phyloP scores from a whole-genome alignment of 768 basidiomycete species.

The Rhodosporidiobolus sp. region DNA sequence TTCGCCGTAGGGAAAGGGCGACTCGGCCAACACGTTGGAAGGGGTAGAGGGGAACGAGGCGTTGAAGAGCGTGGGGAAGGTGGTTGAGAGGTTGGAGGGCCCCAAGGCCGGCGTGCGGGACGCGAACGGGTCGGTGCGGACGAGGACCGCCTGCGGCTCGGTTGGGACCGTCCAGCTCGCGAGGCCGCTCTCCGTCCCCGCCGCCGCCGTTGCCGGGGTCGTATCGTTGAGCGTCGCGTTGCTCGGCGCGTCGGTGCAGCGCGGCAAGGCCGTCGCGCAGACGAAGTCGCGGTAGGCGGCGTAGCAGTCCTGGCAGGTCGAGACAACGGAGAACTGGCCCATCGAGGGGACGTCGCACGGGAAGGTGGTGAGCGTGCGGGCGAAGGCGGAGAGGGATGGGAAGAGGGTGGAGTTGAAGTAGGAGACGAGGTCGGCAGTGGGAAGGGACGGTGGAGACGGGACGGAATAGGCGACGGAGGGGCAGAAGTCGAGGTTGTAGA shows the following conservation, averaged over 20 bases:
- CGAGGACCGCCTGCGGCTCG: not conserved
- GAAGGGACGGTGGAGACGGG: constrained; percentile 59
- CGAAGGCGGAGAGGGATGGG: constrained; percentile 66
- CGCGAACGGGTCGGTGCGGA: constrained; percentile 29
- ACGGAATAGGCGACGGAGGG: constrained; percentile 67
- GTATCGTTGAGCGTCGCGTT: constrained; percentile 6
- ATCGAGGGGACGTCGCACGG: constrained; percentile 62
- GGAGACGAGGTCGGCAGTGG: constrained; percentile 58
- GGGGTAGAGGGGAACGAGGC: constrained; percentile 1
- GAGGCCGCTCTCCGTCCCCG: not conserved
- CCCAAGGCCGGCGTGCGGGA: constrained; percentile 43
- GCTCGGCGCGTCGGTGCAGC: constrained; percentile 60
- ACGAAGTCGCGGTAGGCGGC: constrained; percentile 71
- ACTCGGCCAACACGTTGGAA: not conserved
- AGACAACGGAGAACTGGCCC: constrained; percentile 72
- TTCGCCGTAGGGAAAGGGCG: constrained; percentile 56
- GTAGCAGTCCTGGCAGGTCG: constrained; percentile 73
- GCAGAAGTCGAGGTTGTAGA: constrained; percentile 70
- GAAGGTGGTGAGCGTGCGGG: constrained; percentile 65
- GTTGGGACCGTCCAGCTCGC: constrained; percentile 25
- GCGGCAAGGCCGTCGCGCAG: constrained; percentile 68
- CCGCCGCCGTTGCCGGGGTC: not conserved
- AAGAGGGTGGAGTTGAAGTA: constrained; percentile 37
- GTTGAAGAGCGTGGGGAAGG: constrained; percentile 34
- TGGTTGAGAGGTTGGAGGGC: constrained; percentile 12